Evolutionary conservation across 1,284 basidiomycete genomes (phyloP), one percentile per base, ranked within the genome.

Genomic region (Ganoderma boninense): DNA sequence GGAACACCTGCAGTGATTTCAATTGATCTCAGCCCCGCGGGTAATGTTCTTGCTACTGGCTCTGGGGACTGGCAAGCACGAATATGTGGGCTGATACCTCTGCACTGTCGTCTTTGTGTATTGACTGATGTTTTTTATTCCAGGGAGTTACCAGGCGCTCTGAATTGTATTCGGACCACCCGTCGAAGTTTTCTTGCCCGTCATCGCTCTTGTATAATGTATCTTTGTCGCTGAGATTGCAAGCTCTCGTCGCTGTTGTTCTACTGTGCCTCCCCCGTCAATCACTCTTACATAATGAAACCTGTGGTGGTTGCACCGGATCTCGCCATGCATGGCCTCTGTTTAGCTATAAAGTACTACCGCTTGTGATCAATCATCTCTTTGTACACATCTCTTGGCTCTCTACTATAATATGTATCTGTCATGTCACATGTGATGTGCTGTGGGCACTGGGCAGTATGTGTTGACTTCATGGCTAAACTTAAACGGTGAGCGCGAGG

Each of bases 21-120:
- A 44, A 95, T 96, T 77, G 93, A 95, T 77, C 82, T 96, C 69
- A 92, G 92, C 74, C 91, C 92, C 6, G 87, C 87, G 6, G 92
- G 91, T 10, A 90, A 89, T 49, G 82, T 93, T 62, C 83, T 96
- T 42, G 94, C 94, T 1, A 95, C 93, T 40, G 95, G 94, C 20
- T 92, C 90, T 76, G 94, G 95, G 10, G 94, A 96, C 80, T 95
- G 93, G 85, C 90, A 91, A 77, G 93, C 92, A 13, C 84, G 92
- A 79, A 92, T 95, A 82, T 94, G 92, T 92, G 75, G 76, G 86
- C 85, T 42, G 23, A 23, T 26, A 29, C 11, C 43, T 6, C 11
- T 44, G 11, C 4, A 26, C 23, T 40, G 23, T 14, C n/a, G 60
- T 23, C 11, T 35, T 32, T 2, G 1, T 8, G 4, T 8, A 16